These are phyloP conservation scores for Simmondsia chinensis DNA, from an alignment of 148 eudicot species.

Conservation along the genomic window DNA sequence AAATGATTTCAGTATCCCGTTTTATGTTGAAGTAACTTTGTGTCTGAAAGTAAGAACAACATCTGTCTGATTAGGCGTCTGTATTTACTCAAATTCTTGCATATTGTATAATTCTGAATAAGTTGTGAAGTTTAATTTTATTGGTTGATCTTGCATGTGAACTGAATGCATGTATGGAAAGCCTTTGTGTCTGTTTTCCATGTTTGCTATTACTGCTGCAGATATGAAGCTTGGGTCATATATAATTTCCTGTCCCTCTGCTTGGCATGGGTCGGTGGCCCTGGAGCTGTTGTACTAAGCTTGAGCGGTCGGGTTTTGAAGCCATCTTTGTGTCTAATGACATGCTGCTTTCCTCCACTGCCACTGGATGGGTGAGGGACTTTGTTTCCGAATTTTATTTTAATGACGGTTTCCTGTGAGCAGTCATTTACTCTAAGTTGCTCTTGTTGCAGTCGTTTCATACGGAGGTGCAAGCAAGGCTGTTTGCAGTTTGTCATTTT, in stretches of 20 bases:
- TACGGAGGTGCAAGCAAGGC: conserved; percentile 96
- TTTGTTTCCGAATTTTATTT: not conserved
- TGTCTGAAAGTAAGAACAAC: no score
- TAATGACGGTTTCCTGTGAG: not conserved
- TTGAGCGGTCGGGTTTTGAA: conserved; percentile 76
- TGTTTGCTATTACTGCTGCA: conserved; percentile 21
- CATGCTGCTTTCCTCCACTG: conserved; percentile 88
- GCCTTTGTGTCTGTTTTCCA: no score
- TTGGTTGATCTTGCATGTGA: no score
- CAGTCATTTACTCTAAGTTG: not conserved
- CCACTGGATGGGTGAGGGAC: conserved; percentile 86
- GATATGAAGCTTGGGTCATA: conserved; percentile 99
- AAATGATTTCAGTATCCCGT: no score
- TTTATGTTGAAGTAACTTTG: no score
- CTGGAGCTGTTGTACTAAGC: conserved; percentile 93
- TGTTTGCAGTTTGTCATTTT: conserved; percentile 95
- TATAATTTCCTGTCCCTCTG: conserved; percentile 90
- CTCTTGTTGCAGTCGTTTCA: conserved; percentile 68
- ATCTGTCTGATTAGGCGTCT: no score
- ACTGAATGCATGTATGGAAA: no score
- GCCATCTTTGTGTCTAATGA: conserved; percentile 82
- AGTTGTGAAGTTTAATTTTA: no score
- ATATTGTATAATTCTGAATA: no score
- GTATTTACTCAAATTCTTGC: no score
- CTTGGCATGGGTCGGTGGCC: conserved; percentile 99